These are phyloP conservation scores for Graphilbum ipis-grandicollis DNA, from an alignment of 2,329 filamentous ascomycete genomes.

Conservation along the genomic window DNA sequence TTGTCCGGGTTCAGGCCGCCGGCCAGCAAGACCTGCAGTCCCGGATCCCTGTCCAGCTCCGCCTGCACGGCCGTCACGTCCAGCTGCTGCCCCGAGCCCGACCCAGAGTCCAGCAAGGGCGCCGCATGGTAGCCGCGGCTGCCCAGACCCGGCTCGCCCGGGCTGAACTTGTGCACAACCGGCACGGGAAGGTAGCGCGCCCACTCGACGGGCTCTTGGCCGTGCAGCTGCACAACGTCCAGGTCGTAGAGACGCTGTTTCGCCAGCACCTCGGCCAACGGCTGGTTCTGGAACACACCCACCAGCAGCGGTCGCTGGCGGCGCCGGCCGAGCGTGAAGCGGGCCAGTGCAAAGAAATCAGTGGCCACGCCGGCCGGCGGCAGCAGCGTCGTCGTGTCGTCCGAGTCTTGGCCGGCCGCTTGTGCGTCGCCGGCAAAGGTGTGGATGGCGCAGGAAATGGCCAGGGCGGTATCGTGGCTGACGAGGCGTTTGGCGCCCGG, in stretches of 20 bases:
- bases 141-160: conserved; percentile 53
- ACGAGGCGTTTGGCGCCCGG: conserved; percentile 67
- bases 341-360: conserved; percentile 46
- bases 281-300: conserved; percentile 86
- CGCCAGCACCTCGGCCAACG: conserved; percentile 63
- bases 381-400: conserved; percentile 14
- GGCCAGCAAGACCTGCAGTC: conserved; percentile 64
- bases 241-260: conserved; percentile 61
- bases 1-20: conserved; percentile 73
- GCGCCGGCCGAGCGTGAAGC: conserved; percentile 18
- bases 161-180: conserved; percentile 73
- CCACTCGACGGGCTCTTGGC: conserved; percentile 86
- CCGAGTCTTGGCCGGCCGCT: too few species aligned
- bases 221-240: conserved; percentile 86
- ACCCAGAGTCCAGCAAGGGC: conserved; percentile 73
- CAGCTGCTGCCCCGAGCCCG: conserved; percentile 65
- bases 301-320: conserved; percentile 55
- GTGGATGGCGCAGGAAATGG: conserved; percentile 68
- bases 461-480: conserved; percentile 56
- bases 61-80: conserved; percentile 53
- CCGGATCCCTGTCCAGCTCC: conserved; percentile 47
- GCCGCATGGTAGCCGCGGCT: conserved; percentile 66
- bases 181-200: conserved; percentile 76
- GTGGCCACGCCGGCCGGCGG: conserved; percentile 20
- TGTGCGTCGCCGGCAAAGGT: conserved; percentile 10